phyloP scores from a whole-genome alignment of 768 basidiomycete genomes.

The Lentinula lateritia region DNA sequence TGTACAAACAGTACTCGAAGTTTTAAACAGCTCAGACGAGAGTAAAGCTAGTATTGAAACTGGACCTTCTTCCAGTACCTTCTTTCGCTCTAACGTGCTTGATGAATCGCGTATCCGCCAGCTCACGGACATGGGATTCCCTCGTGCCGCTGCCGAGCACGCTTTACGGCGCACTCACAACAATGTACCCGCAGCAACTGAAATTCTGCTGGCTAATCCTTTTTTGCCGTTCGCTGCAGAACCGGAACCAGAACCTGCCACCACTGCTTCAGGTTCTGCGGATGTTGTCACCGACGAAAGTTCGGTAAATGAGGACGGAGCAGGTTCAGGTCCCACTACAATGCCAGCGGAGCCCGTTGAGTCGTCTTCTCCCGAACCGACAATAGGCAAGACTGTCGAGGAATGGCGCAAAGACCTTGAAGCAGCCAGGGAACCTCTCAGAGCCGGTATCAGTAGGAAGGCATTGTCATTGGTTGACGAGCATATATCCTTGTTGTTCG shows the following conservation, averaged over 20 bases:
- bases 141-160: constrained; percentile 78
- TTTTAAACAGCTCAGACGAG: constrained; percentile 77
- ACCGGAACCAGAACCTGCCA: constrained; percentile 38
- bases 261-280: constrained; percentile 21
- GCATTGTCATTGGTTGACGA: constrained; percentile 81
- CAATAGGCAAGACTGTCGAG: constrained; percentile 44
- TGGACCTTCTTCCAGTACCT: constrained; percentile 18
- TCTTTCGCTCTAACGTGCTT: constrained; percentile 24
- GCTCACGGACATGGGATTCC: constrained; percentile 96
- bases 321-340: constrained; percentile 1
- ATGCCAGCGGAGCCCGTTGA: constrained; percentile 1
- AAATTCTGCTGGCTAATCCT: constrained; percentile 78
- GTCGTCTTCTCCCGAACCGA: constrained; percentile 1
- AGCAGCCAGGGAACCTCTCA: constrained; percentile 58
- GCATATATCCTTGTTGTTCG: constrained; percentile 84
- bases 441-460: constrained; percentile 56
- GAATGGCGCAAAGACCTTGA: constrained; percentile 66
- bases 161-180: constrained; percentile 84
- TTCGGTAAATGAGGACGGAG: constrained; percentile 14
- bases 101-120: constrained; percentile 79
- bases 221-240: constrained; percentile 65
- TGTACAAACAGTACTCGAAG: constrained; percentile 72
- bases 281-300: constrained; percentile 16
- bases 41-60: constrained; percentile 37
- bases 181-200: constrained; percentile 84